A percentile compares a stretch with the other conserved stretches of the same genome.
These are phyloP conservation scores for Psilocybe cyanescens DNA, from an alignment of 768 basidiomycete species.

Conservation along the genomic window DNA sequence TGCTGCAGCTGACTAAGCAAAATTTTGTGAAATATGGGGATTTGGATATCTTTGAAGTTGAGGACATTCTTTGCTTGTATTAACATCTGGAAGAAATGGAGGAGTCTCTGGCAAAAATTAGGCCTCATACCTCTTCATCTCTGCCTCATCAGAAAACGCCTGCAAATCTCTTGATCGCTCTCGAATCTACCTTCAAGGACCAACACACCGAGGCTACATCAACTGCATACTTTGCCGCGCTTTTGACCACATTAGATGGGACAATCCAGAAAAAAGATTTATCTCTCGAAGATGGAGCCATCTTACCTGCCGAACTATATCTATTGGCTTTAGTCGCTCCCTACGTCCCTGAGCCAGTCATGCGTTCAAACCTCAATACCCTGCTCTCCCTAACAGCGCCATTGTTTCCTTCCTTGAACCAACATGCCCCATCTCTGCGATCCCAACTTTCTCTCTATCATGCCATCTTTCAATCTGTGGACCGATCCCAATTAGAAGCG, in stretches of 20 bases:
- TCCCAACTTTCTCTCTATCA: slow-evolving; percentile 85
- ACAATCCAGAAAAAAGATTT: slow-evolving; percentile 65
- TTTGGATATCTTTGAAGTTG: not conserved
- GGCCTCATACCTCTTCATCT: slow-evolving; percentile 81
- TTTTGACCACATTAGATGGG: slow-evolving; percentile 83
- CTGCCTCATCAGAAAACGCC: slow-evolving; percentile 90
- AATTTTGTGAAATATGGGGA: slow-evolving; percentile 24
- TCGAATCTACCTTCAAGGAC: slow-evolving; percentile 81
- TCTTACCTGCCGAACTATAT: slow-evolving; percentile 85
- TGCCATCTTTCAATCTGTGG: slow-evolving; percentile 68
- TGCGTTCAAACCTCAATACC: slow-evolving; percentile 75
- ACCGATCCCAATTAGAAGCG: slow-evolving; percentile 69
- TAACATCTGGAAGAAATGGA: slow-evolving; percentile 46
- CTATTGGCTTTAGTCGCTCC: slow-evolving; percentile 79
- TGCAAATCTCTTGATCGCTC: slow-evolving; percentile 80
- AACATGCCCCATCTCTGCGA: slow-evolving; percentile 79
- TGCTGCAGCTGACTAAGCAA: slow-evolving; percentile 34
- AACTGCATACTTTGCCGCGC: slow-evolving; percentile 94
- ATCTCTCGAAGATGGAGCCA: slow-evolving; percentile 64
- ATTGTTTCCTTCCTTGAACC: slow-evolving; percentile 67
- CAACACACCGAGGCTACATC: slow-evolving; percentile 69
- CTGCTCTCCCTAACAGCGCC: slow-evolving; percentile 77
- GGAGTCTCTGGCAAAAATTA: slow-evolving; percentile 77
- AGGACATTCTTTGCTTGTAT: not conserved
- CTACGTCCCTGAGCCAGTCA: slow-evolving; percentile 78